These are phyloP conservation scores for Heterobasidion irregulare DNA, from an alignment of 1,284 basidiomycete species.

Conservation along the genomic window DNA sequence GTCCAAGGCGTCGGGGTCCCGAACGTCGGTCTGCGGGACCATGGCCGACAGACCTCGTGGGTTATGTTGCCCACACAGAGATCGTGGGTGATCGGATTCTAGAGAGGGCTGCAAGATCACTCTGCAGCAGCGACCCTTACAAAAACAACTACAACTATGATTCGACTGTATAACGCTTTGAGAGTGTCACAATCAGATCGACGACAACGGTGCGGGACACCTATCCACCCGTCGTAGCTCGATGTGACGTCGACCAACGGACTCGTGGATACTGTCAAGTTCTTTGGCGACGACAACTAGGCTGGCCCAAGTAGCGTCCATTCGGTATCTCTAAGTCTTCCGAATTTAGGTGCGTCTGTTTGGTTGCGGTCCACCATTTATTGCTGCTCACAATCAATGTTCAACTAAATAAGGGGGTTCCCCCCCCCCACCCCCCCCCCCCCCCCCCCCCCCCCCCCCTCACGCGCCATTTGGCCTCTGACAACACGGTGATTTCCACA, in stretches of 20 bases:
- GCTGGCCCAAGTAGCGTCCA: slow-evolving; percentile 71
- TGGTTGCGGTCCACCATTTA: not conserved
- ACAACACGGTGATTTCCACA: slow-evolving; percentile 82
- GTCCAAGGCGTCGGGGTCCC: slow-evolving; percentile 90
- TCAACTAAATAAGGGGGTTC: slow-evolving; percentile 85
- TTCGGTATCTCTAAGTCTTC: slow-evolving; percentile 91
- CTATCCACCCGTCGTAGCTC: slow-evolving; percentile 34
- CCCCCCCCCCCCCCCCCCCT: too few species aligned
- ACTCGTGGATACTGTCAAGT: slow-evolving; percentile 89
- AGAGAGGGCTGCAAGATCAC: slow-evolving; percentile 60
- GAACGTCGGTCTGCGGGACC: slow-evolving; percentile 82
- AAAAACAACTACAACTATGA: slow-evolving; percentile 72
- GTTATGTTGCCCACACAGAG: slow-evolving; percentile 90
- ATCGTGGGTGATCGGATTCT: slow-evolving; percentile 82
- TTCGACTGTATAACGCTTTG: slow-evolving; percentile 91
- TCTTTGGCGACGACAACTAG: slow-evolving; percentile 89
- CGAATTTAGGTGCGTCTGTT: slow-evolving; percentile 69
- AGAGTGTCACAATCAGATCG: slow-evolving; percentile 84
- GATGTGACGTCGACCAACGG: slow-evolving; percentile 93
- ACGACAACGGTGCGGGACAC: slow-evolving; percentile 59
- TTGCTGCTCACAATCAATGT: not conserved
- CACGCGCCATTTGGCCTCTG: slow-evolving; percentile 74
- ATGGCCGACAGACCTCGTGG: slow-evolving; percentile 94
- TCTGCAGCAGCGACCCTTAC: slow-evolving; percentile 66
- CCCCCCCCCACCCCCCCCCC: too few species aligned